Base-by-base conservation (phyloP, 495 filamentous ascomycete species). In the Choiromyces venosus region DNA sequence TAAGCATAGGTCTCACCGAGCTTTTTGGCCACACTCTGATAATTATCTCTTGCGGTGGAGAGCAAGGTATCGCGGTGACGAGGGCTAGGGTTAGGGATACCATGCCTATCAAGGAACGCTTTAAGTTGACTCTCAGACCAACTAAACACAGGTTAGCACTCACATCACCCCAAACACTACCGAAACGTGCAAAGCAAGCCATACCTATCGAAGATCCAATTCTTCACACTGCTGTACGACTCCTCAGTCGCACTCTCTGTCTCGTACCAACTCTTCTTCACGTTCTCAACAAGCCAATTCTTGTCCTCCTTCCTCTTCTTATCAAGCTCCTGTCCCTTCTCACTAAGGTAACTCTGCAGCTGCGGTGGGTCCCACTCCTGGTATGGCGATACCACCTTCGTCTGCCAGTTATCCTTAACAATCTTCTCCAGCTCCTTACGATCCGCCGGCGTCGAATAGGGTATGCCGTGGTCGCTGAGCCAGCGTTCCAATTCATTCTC, bases 401-500 rank as follows among this genome's bases (percentile, higher is more conserved):
- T 77, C 16, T 93, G 87, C 95, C 95, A 99, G 86, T 97, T 95
- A 78, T 88, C 84, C 84, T 95, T 91, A 71, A 99, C 90, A 19
- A 93, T 83, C 76, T 88, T 90, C 82, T 95, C 91, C 12, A 96
- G 89, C 69, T 94, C 90, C 74, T 91, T 92, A 79, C 93, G 91
- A 80, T 95, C 92, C n/a, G 93, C 90, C 21, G 91, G 89, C 7
- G 87, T 89, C 37, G 93, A 91, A 79, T 94, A 93, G 10, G 93
- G 92, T 71, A 99, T 87, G 82, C 96, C 88, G 84, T 99, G 89
- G 78, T 99, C 95, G 36, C 91, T 92, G 72, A 99, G 90, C 95
- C 95, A 99, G 79, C 95, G 87, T 85, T 99, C 94, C 16, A 99
- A 88, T 86, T 99, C 95, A 9, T 92, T 97, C 85, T 97, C 90